phyloP scores from a whole-genome alignment of 2,329 filamentous ascomycete genomes.

The Colletotrichum sansevieriae region DNA sequence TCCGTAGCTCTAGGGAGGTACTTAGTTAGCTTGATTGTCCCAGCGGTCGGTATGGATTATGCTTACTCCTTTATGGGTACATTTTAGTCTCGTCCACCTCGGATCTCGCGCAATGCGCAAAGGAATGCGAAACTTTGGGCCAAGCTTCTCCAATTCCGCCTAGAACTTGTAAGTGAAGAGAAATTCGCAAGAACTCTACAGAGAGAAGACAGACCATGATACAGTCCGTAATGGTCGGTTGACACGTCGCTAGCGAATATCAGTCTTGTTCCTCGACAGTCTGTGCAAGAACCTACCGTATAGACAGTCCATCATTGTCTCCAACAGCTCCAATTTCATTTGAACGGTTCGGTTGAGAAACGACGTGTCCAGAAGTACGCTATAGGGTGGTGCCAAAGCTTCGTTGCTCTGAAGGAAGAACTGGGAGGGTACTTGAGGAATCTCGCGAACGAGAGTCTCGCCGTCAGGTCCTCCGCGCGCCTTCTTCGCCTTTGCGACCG shows the following conservation, averaged over 20 bases:
- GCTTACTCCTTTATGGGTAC: constrained; percentile 84
- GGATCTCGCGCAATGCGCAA: constrained; percentile 89
- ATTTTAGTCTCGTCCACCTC: constrained; percentile 86
- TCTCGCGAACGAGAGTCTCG: constrained; percentile 63
- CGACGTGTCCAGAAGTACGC: constrained; percentile 80
- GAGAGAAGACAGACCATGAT: constrained; percentile 16
- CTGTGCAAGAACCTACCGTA: constrained; percentile 58
- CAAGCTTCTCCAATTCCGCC: constrained; percentile 85
- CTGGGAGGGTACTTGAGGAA: constrained; percentile 81
- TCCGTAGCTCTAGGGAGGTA: constrained; percentile 65
- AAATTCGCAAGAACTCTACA: background rate
- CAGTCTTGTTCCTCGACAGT: background rate
- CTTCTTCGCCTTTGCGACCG: constrained; percentile 67
- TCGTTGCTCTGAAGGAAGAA: constrained; percentile 94
- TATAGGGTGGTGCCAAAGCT: constrained; percentile 85
- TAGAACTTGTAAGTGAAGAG: background rate
- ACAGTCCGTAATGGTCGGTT: constrained; percentile 84
- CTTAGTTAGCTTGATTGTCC: background rate
- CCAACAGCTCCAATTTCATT: constrained; percentile 87
- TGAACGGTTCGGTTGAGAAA: constrained; percentile 72
- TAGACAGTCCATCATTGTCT: constrained; percentile 92
- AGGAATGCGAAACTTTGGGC: constrained; percentile 88
- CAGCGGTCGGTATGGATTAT: background rate
- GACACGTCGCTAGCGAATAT: constrained; percentile 78
- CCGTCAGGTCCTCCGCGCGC: constrained; percentile 65